Conservation (phyloP, 805 yeast genomes). For the Zygosaccharomyces gambellarensis region DNA sequence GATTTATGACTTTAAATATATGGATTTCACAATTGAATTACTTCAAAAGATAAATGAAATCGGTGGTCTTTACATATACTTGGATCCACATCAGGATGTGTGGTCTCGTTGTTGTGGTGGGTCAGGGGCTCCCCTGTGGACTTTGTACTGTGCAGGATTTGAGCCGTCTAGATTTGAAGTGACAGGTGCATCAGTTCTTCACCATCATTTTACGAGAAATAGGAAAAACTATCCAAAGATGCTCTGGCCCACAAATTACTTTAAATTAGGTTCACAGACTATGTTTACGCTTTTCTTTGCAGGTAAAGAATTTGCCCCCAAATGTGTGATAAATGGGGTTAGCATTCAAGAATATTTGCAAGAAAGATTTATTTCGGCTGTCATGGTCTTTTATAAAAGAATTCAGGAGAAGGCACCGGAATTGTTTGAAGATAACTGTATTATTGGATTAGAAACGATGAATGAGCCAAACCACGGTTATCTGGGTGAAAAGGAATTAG, state of each 20-base stretch:
- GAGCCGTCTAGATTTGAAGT: slow-evolving; percentile 65
- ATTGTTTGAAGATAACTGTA: slow-evolving; percentile 40
- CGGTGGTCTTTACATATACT: slow-evolving; percentile 72
- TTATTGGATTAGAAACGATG: slow-evolving; percentile 72
- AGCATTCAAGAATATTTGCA: slow-evolving; percentile 80
- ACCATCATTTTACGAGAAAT: slow-evolving; percentile 47
- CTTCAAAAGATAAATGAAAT: slow-evolving; percentile 51
- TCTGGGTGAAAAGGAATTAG: slow-evolving; percentile 57
- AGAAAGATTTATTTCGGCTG: slow-evolving; percentile 51
- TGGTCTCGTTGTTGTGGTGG: slow-evolving; percentile 92
- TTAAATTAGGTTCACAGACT: slow-evolving; percentile 64
- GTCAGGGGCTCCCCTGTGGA: slow-evolving; percentile 93
- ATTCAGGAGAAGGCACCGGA: slow-evolving; percentile 41
- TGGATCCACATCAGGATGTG: slow-evolving; percentile 92
- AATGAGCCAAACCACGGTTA: slow-evolving; percentile 84
- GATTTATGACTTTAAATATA: slow-evolving; percentile 67
- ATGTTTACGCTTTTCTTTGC: slow-evolving; percentile 86
- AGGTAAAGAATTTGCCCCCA: slow-evolving; percentile 73
- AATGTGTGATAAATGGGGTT: slow-evolving; percentile 60
- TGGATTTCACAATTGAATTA: slow-evolving; percentile 62
- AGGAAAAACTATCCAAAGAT: slow-evolving; percentile 63
- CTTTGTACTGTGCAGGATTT: slow-evolving; percentile 81
- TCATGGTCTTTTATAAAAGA: slow-evolving; percentile 42
- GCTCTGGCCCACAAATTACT: slow-evolving; percentile 91
- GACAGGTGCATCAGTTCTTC: slow-evolving; percentile 79